phyloP scores from a whole-genome alignment of 352 stramenopile species.

The Elongisporangium prolatum region DNA sequence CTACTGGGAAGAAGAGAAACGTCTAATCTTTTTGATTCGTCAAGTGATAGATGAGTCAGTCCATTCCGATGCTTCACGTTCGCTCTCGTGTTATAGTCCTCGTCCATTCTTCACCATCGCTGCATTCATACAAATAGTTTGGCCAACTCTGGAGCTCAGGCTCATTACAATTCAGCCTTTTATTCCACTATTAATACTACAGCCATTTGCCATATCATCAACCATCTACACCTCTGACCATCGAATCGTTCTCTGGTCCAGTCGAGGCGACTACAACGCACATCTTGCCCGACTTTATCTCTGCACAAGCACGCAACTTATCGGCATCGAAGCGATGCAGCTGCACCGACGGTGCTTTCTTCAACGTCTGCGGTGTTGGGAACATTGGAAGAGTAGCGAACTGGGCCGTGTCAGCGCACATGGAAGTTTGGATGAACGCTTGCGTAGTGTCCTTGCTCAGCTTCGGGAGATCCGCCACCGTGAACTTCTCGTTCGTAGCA shows the following conservation, averaged over 20 bases:
- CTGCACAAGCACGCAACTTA: slow-evolving; percentile 34
- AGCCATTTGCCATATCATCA: no score
- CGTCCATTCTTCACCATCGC: no score
- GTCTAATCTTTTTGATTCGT: no score
- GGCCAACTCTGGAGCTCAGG: no score
- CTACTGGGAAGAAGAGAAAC: no score
- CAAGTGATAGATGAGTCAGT: no score
- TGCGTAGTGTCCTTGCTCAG: slow-evolving; percentile 48
- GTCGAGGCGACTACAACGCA: slow-evolving; percentile 56
- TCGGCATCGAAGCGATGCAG: slow-evolving; percentile 33
- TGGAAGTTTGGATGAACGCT: slow-evolving; percentile 42
- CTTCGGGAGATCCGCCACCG: slow-evolving; percentile 16
- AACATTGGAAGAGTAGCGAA: slow-evolving; percentile 47
- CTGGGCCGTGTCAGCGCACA: slow-evolving; percentile 17
- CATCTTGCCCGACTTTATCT: slow-evolving; percentile 54
- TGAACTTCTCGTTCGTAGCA: slow-evolving; percentile 38
- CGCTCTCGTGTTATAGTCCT: no score
- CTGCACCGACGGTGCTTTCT: slow-evolving; percentile 58
- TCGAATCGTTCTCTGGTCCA: slow-evolving; percentile 10
- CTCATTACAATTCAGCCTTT: no score
- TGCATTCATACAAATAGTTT: no score
- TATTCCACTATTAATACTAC: no score
- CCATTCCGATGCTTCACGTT: no score
- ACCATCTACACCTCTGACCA: slow-evolving; percentile 52
- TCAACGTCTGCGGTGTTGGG: slow-evolving; percentile 57